Evolutionary conservation across 148 eudicot genomes (phyloP), one percentile per base, ranked within the genome.

Genomic region (Nepenthes gracilis): DNA sequence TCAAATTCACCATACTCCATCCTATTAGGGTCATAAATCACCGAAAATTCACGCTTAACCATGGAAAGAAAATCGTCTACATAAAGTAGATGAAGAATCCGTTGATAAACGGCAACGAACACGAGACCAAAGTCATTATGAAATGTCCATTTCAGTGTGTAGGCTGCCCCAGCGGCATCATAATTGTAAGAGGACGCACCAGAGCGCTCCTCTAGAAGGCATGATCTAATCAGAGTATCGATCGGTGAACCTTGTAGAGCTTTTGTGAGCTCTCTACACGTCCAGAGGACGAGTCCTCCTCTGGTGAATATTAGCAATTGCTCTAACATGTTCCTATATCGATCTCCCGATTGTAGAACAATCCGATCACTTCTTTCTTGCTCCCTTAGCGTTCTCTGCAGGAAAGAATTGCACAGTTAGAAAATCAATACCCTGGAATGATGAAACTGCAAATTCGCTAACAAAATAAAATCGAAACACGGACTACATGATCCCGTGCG

Each of bases 221-320:
- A 94, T 0, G 99, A 89, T 62, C 95, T 65, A 51, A 94, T 94
- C 80, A 94, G 73, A 50, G 92, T 81, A 51, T 94, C 97, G 51
- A 93, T 88, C 2, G 99, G 99, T 0, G 99, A 94, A 1, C 99
- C 97, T 74, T 81, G 84, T 4, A 94, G 77, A 43, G 92, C 99
- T 71, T 89, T 81, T 35, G 95, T 84, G 10, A 94, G 79, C 75
- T 94, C 97, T 33, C 81, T 89, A 72, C 97, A 94, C 0, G 97
- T 83, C 99, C 99, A 89, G 70, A 94, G 95, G 77, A 94, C 81
- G 62, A 94, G 66, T n/a, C 99, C 99, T 72, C 99, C 99, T 75
- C 99, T 82, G 0, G 95, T 94, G 54, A 94, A 94, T 64, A 94
- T 89, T 55, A 94, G 78, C 55, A 94, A 74, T 68, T 94, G 97